Evolutionary conservation across 441 rosid species (phyloP), one percentile per base, ranked within the genome.

Genomic region (Sinapis alba): DNA sequence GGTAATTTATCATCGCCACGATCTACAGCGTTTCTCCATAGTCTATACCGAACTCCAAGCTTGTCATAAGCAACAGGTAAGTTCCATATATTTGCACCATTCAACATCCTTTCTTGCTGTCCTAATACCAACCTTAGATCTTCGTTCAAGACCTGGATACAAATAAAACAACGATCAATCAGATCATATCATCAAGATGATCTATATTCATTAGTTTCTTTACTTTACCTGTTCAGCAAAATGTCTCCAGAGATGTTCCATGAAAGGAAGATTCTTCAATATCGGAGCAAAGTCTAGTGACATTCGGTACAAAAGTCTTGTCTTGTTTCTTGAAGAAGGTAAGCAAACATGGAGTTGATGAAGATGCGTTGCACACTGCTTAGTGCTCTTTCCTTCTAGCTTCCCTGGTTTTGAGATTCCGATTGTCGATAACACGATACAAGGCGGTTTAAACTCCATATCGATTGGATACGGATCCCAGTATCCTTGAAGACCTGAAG

Each of bases 381-480:
- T 56, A 36, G 96, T 86, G 68, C 72, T 90, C 56, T 89, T 86
- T n/a, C 98, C 98, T 71, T 92, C 92, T 71, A 95, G 80, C 78
- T 89, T 90, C 71, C 99, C 98, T 0, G 99, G 99, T 82, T 95
- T 92, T 9, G 99, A 95, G 82, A 95, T 92, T 50, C 98, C 99
- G 0, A 89, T 95, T 53, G 98, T 95, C 5, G 99, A 95, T 71
- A 92, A 71, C 60, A 95, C 98, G 78, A 95, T 87, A 82, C 99
- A 95, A 64, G 99, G 99, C 3, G 99, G 99, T 83, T 83, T 87
- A 72, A 92, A 95, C 75, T 95, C 99, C 99, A 95, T 95, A 76
- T 92, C 98, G 28, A 95, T 95, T 36, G 99, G 99, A 71, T 95
- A 95, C 1, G 99, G 98, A 61, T 95, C 98, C 99, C 99, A 95